Evolutionary conservation across 2,329 filamentous ascomycete genomes (phyloP).

Genomic region (Alternaria tenuissima): DNA sequence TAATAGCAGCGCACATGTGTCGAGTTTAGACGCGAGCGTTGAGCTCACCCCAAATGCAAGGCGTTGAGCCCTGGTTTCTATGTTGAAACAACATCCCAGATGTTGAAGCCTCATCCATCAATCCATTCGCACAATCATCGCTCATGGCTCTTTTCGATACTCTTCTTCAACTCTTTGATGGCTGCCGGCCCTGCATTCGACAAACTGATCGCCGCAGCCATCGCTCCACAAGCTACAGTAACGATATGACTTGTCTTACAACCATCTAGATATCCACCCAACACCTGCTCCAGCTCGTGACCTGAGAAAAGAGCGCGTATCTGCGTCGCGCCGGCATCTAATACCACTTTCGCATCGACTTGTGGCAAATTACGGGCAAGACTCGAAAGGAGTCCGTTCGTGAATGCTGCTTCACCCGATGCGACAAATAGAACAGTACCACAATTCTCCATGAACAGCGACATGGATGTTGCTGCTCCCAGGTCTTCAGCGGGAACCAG

Average conservation of each 20-base stretch:
- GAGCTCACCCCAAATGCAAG: background rate
- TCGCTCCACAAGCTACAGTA: constrained; percentile 29
- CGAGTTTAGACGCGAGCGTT: background rate
- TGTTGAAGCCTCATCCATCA: background rate
- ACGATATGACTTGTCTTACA: constrained; percentile 37
- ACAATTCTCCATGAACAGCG: constrained; percentile 55
- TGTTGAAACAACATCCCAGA: constrained; percentile 1
- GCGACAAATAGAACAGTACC: constrained; percentile 55
- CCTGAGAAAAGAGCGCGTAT: constrained; percentile 48
- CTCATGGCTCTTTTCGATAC: constrained; percentile 26
- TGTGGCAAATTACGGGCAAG: constrained; percentile 46
- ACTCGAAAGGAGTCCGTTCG: constrained; percentile 49
- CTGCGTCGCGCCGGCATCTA: constrained; percentile 56
- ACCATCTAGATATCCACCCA: constrained; percentile 37
- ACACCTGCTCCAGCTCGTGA: constrained; percentile 28
- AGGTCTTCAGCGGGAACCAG: constrained; percentile 49
- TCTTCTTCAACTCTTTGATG: constrained; percentile 23
- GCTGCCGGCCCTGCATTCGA: constrained; percentile 28
- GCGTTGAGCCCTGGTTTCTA: background rate
- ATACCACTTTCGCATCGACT: constrained; percentile 46
- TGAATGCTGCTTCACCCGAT: constrained; percentile 54
- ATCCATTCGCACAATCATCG: constrained; percentile 6
- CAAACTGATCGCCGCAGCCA: constrained; percentile 28
- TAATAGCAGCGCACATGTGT: background rate
- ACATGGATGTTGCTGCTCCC: constrained; percentile 50